phyloP scores from a whole-genome alignment of 1,284 basidiomycete species.

The Moesziomyces sp. region DNA sequence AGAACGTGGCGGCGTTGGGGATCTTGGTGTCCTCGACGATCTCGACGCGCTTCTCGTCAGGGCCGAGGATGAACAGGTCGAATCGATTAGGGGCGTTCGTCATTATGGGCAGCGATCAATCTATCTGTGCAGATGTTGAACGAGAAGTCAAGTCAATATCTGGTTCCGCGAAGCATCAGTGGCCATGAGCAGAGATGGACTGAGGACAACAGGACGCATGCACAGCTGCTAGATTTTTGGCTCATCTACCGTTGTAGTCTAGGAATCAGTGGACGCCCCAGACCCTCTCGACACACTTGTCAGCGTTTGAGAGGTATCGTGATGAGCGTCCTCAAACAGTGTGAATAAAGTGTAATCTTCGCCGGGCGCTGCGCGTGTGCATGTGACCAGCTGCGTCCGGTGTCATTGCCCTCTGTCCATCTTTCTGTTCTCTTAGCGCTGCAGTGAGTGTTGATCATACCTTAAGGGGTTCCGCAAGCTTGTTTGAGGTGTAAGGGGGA shows the following conservation, averaged over 20 bases:
- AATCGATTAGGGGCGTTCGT: conserved; percentile 88
- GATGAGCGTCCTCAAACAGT: conserved; percentile 57
- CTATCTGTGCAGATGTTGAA: not conserved
- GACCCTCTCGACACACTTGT: conserved; percentile 53
- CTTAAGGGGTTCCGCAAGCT: not conserved
- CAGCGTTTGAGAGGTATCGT: conserved; percentile 49
- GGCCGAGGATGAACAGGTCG: conserved; percentile 89
- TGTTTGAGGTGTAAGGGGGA: too few species aligned
- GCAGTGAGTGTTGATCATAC: conserved; percentile 1
- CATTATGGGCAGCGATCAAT: conserved; percentile 31
- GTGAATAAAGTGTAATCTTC: conserved; percentile 65
- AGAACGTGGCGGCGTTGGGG: conserved; percentile 93
- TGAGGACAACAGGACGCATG: conserved; percentile 1
- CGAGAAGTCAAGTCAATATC: conserved; percentile 11
- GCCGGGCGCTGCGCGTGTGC: conserved; percentile 10
- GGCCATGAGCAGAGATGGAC: not conserved
- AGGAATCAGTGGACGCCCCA: conserved; percentile 52
- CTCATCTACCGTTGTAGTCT: conserved; percentile 68
- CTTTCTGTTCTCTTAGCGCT: not conserved
- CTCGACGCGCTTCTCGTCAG: conserved; percentile 91
- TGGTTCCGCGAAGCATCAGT: not conserved
- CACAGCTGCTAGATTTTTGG: conserved; percentile 1
- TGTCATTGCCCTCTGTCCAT: not conserved
- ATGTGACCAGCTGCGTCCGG: not conserved
- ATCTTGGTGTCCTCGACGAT: conserved; percentile 95